phyloP scores from a whole-genome alignment of 257 asterid species.

The Solanum rostratum region DNA sequence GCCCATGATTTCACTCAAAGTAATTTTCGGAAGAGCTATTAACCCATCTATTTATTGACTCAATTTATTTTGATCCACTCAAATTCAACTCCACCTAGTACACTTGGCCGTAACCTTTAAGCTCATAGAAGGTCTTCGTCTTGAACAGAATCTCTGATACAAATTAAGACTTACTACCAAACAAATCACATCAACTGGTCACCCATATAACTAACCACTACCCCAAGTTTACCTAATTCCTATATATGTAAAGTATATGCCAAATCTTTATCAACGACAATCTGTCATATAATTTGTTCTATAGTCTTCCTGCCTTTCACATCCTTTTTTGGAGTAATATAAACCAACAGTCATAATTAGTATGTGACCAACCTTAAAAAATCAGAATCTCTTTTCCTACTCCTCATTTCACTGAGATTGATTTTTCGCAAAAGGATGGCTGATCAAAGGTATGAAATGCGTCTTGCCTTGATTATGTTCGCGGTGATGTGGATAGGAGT shows the following conservation, averaged over 20 bases:
- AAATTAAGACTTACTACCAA: background rate
- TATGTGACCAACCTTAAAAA: background rate
- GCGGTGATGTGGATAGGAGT: slow-evolving; percentile 25
- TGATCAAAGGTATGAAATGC: slow-evolving; percentile 14
- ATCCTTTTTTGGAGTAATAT: background rate
- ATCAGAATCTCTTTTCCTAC: background rate
- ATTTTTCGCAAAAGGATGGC: slow-evolving; percentile 21
- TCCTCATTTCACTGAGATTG: background rate
- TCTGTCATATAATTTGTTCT: background rate
- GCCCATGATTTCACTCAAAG: too few species aligned
- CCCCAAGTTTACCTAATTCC: background rate
- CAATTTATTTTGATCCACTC: background rate
- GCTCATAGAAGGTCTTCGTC: background rate
- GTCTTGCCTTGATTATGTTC: slow-evolving; percentile 18
- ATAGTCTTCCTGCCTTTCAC: background rate
- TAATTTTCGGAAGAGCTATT: background rate
- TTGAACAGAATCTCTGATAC: background rate
- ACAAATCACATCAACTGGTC: background rate
- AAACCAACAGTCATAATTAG: background rate
- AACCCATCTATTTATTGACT: background rate
- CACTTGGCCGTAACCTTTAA: background rate
- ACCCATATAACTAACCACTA: background rate
- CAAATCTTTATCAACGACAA: background rate
- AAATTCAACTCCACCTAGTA: too few species aligned
- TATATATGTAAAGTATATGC: background rate